Evolutionary conservation across 164 flowering plant species (phyloP).

Genomic region (Buxus sempervirens): DNA sequence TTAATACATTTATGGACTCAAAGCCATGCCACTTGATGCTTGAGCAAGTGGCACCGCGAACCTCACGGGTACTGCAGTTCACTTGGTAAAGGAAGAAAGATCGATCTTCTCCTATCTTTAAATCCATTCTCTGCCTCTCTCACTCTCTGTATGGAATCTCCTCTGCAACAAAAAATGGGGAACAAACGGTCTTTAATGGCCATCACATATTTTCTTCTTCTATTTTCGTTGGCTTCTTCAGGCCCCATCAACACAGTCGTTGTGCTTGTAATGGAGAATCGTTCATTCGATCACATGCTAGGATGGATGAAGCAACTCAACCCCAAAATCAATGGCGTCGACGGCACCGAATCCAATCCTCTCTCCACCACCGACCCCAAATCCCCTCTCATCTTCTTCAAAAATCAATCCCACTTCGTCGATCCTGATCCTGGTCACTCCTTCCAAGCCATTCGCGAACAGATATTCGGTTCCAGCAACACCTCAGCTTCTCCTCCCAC

Average conservation of each 20-base stretch:
- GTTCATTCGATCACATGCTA: not conserved
- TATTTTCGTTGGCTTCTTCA: constrained; percentile 3
- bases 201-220: not conserved
- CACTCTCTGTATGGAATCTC: not conserved
- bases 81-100: too few species aligned
- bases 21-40: too few species aligned
- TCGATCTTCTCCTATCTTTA: not conserved
- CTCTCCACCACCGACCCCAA: constrained; percentile 38
- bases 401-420: constrained; percentile 43
- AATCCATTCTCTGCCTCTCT: not conserved
- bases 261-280: constrained; percentile 39
- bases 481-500: constrained; percentile 42
- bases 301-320: constrained; percentile 62
- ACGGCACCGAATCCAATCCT: constrained; percentile 58
- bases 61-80: too few species aligned
- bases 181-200: constrained; percentile 1
- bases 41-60: too few species aligned
- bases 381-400: constrained; percentile 40
- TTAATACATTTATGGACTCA: too few species aligned
- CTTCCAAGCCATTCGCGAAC: constrained; percentile 45
- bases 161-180: not conserved
- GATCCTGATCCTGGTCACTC: constrained; percentile 58
- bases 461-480: constrained; percentile 57
- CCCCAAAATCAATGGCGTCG: constrained; percentile 71
- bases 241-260: constrained; percentile 64